phyloP scores from a whole-genome alignment of 129 eudicot genomes.

The Escallonia herrerae region DNA sequence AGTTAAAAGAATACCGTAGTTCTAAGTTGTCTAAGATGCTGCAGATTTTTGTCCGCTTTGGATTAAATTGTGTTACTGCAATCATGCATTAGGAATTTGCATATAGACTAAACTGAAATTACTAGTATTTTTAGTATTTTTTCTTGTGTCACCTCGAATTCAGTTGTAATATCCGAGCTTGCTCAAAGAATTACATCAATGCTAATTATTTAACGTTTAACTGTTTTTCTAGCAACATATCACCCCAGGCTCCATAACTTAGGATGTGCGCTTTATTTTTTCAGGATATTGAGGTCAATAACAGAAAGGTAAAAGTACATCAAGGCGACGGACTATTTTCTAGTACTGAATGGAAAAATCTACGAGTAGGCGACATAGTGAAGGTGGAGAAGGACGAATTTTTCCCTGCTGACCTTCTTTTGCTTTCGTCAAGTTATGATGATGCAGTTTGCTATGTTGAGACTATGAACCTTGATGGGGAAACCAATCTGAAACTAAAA shows the following conservation, averaged over 20 bases:
- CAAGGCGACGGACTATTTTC: constrained; percentile 52
- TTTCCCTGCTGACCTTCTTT: constrained; percentile 87
- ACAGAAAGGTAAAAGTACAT: constrained; percentile 80
- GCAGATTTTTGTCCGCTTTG: background rate
- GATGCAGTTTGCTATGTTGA: constrained; percentile 91
- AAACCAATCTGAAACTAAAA: constrained; percentile 84
- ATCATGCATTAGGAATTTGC: background rate
- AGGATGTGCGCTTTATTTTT: constrained; percentile 3
- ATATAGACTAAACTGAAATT: background rate
- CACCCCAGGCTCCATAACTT: background rate
- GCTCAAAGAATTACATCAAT: background rate
- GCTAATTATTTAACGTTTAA: background rate
- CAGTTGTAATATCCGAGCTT: background rate
- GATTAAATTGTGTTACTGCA: background rate
- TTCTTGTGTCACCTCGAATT: background rate
- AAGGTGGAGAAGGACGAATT: constrained; percentile 80
- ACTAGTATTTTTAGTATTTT: background rate
- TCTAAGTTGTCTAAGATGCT: background rate
- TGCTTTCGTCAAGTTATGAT: constrained; percentile 87
- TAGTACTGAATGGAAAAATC: constrained; percentile 63
- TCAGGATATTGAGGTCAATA: constrained; percentile 86
- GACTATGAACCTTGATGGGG: constrained; percentile 97
- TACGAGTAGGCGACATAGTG: constrained; percentile 79
- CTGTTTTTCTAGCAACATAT: background rate
- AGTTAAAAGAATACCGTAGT: too few species aligned